Evolutionary conservation across 2,329 filamentous ascomycete genomes (phyloP).

Genomic region (Emergomyces pasteurianus): DNA sequence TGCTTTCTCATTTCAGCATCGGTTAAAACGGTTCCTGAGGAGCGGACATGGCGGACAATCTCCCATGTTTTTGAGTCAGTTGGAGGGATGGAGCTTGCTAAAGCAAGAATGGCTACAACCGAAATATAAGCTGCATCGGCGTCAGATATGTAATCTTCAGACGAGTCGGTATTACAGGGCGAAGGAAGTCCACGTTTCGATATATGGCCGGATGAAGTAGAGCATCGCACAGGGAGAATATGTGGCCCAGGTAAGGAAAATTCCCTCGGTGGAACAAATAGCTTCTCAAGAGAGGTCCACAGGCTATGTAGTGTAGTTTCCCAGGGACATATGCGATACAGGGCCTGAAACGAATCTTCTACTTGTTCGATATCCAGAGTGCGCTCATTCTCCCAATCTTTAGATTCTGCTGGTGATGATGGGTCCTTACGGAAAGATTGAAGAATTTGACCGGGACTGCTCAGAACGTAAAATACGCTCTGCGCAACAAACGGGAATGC

Average conservation of each 20-base stretch:
- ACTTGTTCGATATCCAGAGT: constrained; percentile 16
- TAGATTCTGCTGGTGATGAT: background rate
- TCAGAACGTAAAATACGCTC: constrained; percentile 33
- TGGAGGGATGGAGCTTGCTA: constrained; percentile 26
- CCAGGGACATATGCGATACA: constrained; percentile 28
- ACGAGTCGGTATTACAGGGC: background rate
- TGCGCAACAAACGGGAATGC: constrained; percentile 32
- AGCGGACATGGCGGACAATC: constrained; percentile 31
- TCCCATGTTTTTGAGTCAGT: constrained; percentile 27
- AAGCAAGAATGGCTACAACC: constrained; percentile 26
- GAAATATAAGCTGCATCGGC: constrained; percentile 28
- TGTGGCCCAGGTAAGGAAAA: constrained; percentile 15
- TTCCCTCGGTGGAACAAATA: constrained; percentile 29
- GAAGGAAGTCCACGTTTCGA: constrained; percentile 1
- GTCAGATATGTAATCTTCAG: constrained; percentile 26
- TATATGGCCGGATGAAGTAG: constrained; percentile 13
- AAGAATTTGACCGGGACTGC: constrained; percentile 29
- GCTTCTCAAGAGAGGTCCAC: constrained; percentile 28
- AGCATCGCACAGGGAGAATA: constrained; percentile 13
- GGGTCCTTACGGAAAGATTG: constrained; percentile 26
- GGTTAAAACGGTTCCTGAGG: constrained; percentile 28
- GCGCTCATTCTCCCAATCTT: constrained; percentile 4
- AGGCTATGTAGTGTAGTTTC: constrained; percentile 31
- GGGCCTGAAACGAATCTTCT: constrained; percentile 22
- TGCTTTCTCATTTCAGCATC: constrained; percentile 25